Base-by-base conservation (phyloP, 495 filamentous ascomycete genomes). In the Trichoderma reesei region DNA sequence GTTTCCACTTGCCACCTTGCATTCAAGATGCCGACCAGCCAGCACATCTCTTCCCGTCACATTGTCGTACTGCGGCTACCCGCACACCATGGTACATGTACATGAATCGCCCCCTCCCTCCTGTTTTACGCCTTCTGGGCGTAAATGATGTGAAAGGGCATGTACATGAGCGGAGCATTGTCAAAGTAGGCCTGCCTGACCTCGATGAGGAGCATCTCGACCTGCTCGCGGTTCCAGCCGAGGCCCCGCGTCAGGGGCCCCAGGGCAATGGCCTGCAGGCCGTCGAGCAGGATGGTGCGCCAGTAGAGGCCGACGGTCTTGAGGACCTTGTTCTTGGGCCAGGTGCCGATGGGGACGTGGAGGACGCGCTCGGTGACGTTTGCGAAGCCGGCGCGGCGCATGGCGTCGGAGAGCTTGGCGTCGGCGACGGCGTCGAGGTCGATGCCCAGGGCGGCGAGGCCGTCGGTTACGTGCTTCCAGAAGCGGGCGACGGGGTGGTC, bases 271-370 rank as follows among this genome's bases (percentile, higher is more conserved):
- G 85, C 83, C 67, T 85, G 76, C 54, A 86, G 72, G 16, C 86
- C 85, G 67, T 87, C 81, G 2, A 85, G 66, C 44, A 84, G 68
- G 61, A 88, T 85, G 56, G 81, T 85, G 65, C 78, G 75, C 67
- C 78, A 83, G 56, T 80, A 81, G 33, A 81, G 56, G 10, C 88
- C 88, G 31, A 89, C 82, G 65, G 82, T 80, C 70, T 87, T 88
- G 68, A 88, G 68, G 16, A 79, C 75, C 46, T 78, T 80, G 65
- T 90, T 85, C 68, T 76, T 82, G 7, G 86, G 78, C 88, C 88
- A 90, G 1, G 81, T 79, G 1, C 86, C 86, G 64, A 88, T 78
- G 10, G 88, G 88, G 67, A 88, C 77, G 61, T 88, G 86, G 65
- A 85, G 85, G 7, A 78, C 69, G 20, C 75, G 75, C 66, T 88